Evolutionary conservation across 768 basidiomycete genomes (phyloP).

Genomic region (Goffeauzyma gilvescens): DNA sequence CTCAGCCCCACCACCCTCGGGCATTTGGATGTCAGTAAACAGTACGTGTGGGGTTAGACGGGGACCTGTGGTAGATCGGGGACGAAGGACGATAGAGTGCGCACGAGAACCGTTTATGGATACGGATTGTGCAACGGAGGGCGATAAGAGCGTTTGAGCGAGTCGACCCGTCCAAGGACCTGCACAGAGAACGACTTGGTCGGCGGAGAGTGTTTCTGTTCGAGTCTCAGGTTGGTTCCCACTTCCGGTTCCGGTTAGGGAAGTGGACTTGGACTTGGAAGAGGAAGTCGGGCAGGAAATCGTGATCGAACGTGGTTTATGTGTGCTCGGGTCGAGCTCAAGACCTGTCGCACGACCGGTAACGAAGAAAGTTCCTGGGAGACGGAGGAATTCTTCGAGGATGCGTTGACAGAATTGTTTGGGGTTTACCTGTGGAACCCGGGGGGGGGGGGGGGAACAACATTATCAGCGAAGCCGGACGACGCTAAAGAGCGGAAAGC

Average conservation of each 20-base stretch:
- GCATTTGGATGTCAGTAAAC: constrained; percentile 54
- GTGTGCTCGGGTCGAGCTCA: too few relatives aligned
- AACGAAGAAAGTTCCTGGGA: too few relatives aligned
- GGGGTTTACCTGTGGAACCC: constrained; percentile 32
- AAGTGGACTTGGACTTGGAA: too few relatives aligned
- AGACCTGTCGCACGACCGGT: too few relatives aligned
- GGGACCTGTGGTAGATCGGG: constrained; percentile 15
- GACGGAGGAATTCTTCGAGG: too few relatives aligned
- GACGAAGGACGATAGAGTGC: constrained; percentile 31
- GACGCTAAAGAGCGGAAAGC: background rate
- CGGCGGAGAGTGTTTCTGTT: constrained; percentile 38
- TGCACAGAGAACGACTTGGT: constrained; percentile 57
- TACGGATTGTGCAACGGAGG: constrained; percentile 17
- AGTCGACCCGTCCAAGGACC: constrained; percentile 67
- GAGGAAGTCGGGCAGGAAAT: too few relatives aligned
- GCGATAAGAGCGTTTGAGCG: constrained; percentile 26
- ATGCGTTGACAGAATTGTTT: constrained; percentile 25
- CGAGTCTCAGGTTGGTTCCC: too few relatives aligned
- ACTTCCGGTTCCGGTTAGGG: too few relatives aligned
- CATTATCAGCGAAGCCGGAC: background rate
- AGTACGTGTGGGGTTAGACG: constrained; percentile 62
- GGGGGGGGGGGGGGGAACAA: background rate
- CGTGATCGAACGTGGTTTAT: too few relatives aligned
- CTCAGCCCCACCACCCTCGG: constrained; percentile 27
- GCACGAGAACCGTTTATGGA: constrained; percentile 29